Evolutionary conservation across 495 filamentous ascomycete genomes (phyloP).

Genomic region (Polyplosphaeria fusca): DNA sequence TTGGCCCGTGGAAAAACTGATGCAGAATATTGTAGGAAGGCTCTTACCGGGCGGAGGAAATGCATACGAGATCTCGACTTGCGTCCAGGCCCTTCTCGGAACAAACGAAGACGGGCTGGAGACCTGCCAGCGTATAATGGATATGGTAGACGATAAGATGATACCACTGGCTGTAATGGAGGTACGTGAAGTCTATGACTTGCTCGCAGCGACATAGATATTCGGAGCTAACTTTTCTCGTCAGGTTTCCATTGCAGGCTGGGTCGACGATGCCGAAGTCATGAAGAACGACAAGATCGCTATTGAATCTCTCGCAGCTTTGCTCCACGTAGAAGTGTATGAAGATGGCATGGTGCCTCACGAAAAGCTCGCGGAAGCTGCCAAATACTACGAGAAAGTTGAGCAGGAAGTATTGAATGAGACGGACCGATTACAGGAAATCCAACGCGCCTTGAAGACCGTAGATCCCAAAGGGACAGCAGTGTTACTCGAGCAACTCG

Average conservation of each 20-base stretch:
- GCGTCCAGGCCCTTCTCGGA: neutral
- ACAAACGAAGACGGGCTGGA: slow-evolving; percentile 10
- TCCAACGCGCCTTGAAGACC: slow-evolving; percentile 16
- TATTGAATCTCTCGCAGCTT: slow-evolving; percentile 4
- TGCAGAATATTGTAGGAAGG: slow-evolving; percentile 9
- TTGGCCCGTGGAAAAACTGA: slow-evolving; percentile 9
- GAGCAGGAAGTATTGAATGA: slow-evolving; percentile 18
- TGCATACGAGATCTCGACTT: slow-evolving; percentile 5
- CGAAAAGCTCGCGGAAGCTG: slow-evolving; percentile 8
- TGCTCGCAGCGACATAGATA: too few relatives aligned
- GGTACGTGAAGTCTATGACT: too few relatives aligned
- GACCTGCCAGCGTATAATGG: slow-evolving; percentile 14
- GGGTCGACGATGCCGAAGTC: slow-evolving; percentile 11
- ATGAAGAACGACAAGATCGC: slow-evolving; percentile 11
- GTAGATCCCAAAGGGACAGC: slow-evolving; percentile 24
- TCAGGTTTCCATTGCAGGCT: slow-evolving; percentile 12
- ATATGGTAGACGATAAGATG: neutral
- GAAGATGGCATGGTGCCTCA: neutral
- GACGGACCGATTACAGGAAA: slow-evolving; percentile 9
- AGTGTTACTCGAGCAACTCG: slow-evolving; percentile 18
- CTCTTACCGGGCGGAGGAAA: slow-evolving; percentile 9
- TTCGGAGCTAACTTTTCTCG: neutral
- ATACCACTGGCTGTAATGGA: too few relatives aligned
- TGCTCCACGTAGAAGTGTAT: slow-evolving; percentile 11
- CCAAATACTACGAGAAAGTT: slow-evolving; percentile 14